Evolutionary conservation across 2,329 filamentous ascomycete genomes (phyloP).

Genomic region (Epichloe typhina): DNA sequence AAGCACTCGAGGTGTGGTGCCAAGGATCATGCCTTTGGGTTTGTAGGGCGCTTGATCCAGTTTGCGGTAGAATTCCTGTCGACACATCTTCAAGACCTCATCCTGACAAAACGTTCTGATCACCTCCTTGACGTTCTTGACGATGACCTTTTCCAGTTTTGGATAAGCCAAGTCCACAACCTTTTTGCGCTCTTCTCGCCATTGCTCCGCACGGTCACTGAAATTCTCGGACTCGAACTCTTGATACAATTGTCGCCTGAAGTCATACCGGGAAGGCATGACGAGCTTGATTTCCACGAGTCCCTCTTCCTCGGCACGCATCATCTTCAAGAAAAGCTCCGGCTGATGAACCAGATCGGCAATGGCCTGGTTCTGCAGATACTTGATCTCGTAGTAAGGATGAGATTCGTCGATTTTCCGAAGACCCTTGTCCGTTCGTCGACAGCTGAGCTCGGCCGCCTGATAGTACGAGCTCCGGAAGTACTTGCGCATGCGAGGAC

Average conservation of each 20-base stretch:
- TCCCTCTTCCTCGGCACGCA: conserved; percentile 90
- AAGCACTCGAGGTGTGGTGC: conserved; percentile 76
- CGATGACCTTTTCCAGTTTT: conserved; percentile 72
- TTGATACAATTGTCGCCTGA: conserved; percentile 62
- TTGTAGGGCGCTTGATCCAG: conserved; percentile 95
- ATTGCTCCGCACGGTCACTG: conserved; percentile 86
- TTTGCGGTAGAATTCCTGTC: conserved; percentile 77
- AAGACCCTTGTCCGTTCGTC: conserved; percentile 84
- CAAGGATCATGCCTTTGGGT: conserved; percentile 80
- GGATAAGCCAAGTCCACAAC: conserved; percentile 69
- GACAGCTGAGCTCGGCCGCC: conserved; percentile 73
- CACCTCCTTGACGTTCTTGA: conserved; percentile 88
- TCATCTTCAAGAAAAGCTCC: conserved; percentile 90
- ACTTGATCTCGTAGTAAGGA: conserved; percentile 96
- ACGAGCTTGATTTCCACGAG: conserved; percentile 74
- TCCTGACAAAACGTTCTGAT: conserved; percentile 90
- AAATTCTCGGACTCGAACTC: conserved; percentile 92
- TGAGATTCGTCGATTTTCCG: conserved; percentile 90
- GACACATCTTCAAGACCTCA: conserved; percentile 73
- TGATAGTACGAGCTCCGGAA: conserved; percentile 75
- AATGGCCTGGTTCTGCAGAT: conserved; percentile 80
- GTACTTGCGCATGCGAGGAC: conserved; percentile 78
- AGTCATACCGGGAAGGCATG: conserved; percentile 62
- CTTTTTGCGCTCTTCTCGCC: conserved; percentile 80
- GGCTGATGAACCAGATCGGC: conserved; percentile 68